These are phyloP conservation scores for Megacollybia marginata DNA, from an alignment of 768 basidiomycete genomes.

Conservation along the genomic window DNA sequence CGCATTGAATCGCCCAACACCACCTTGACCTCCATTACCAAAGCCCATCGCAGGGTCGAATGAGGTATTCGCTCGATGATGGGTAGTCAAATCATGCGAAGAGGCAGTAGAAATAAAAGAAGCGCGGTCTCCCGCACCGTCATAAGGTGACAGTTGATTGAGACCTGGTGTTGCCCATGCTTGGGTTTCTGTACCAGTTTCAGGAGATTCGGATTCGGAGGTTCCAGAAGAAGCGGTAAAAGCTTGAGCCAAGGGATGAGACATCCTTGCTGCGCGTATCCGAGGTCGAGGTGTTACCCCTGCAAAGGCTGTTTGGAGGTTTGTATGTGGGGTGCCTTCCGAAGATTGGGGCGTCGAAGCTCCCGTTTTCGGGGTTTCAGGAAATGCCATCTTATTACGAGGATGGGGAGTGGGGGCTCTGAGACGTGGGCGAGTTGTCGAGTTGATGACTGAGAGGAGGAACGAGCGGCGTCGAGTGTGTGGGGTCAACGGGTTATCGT, in stretches of 20 bases:
- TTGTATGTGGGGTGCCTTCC: constrained; percentile 15
- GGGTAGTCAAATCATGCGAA: constrained; percentile 81
- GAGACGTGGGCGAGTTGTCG: constrained; percentile 69
- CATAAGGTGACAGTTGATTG: constrained; percentile 30
- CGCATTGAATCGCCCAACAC: constrained; percentile 76
- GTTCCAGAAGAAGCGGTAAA: constrained; percentile 31
- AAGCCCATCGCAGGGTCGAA: constrained; percentile 81
- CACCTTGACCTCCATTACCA: constrained; percentile 53
- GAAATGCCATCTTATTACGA: constrained; percentile 20
- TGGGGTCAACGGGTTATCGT: constrained; percentile 55
- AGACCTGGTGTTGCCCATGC: constrained; percentile 27
- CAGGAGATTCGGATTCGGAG: constrained; percentile 28
- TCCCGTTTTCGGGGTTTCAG: constrained; percentile 25
- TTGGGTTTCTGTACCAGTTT: constrained; percentile 9
- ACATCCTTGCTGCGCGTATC: constrained; percentile 33
- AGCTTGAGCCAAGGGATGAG: constrained; percentile 62
- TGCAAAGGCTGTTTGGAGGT: constrained; percentile 48
- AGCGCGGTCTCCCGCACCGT: constrained; percentile 44
- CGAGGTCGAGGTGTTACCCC: constrained; percentile 60
- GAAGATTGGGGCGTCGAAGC: constrained; percentile 24
- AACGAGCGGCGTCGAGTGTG: constrained; percentile 72
- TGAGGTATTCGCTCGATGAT: constrained; percentile 77
- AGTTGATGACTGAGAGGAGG: constrained; percentile 78
- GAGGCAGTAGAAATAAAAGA: constrained; percentile 81
- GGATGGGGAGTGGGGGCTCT: constrained; percentile 60